Evolutionary conservation across 2,329 filamentous ascomycete genomes (phyloP).

Genomic region (Myriosclerotinia duriaeana): DNA sequence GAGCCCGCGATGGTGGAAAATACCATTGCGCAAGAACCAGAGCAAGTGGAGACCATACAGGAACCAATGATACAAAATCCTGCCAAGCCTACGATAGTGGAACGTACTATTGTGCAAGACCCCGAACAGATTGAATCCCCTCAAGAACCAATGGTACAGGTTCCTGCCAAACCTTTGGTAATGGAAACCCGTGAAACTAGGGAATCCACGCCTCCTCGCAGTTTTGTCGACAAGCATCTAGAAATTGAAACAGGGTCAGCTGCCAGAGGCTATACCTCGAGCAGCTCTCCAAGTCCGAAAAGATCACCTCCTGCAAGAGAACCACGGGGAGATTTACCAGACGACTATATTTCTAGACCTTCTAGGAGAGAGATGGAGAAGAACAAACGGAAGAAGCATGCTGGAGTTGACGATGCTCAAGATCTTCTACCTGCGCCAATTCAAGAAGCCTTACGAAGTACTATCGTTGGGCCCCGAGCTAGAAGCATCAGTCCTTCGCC

Average conservation of each 20-base stretch:
- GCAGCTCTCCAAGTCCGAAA: constrained; percentile 1
- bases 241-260: neutral
- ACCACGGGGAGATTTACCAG: constrained; percentile 22
- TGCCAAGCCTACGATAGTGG: constrained; percentile 26
- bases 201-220: constrained; percentile 4
- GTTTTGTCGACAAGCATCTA: neutral
- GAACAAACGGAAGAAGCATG: constrained; percentile 21
- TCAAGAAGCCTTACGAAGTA: constrained; percentile 22
- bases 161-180: neutral
- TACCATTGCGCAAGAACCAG: neutral
- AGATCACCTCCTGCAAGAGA: constrained; percentile 16
- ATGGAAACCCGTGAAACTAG: constrained; percentile 4
- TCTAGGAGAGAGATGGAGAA: constrained; percentile 29
- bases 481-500: constrained; percentile 4
- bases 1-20: too few relatives aligned
- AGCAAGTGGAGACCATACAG: constrained; percentile 2
- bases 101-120: constrained; percentile 29
- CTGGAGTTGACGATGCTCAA: constrained; percentile 3
- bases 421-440: constrained; percentile 18
- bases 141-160: constrained; percentile 24
- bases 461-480: constrained; percentile 9
- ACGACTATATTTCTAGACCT: constrained; percentile 24
- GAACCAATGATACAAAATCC: neutral
- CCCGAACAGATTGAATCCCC: constrained; percentile 23
- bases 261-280: constrained; percentile 4